Conservation (phyloP, 75 land plant genomes). For the Selaginella moellendorffii region DNA sequence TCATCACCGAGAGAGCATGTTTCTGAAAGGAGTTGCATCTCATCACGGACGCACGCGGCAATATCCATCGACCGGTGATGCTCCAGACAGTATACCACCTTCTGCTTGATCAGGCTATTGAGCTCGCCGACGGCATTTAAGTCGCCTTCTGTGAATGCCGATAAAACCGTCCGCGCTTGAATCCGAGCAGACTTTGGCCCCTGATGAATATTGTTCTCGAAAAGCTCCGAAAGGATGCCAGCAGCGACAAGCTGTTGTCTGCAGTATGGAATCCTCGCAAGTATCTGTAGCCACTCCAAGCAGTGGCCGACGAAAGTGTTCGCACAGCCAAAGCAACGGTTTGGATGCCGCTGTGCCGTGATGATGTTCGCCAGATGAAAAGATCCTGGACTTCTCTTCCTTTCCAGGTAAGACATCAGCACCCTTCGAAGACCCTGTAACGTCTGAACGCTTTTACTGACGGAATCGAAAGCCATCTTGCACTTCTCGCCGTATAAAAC, state of each 20-base stretch:
- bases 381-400: slow-evolving; percentile 38
- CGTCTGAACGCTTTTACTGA: slow-evolving; percentile 98
- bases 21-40: slow-evolving; percentile 78
- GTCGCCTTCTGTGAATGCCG: slow-evolving; percentile 91
- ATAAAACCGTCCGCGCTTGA: slow-evolving; percentile 82
- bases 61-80: slow-evolving; percentile 97
- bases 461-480: slow-evolving; percentile 98
- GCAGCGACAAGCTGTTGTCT: slow-evolving; percentile 79
- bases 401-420: slow-evolving; percentile 72
- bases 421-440: slow-evolving; percentile 89
- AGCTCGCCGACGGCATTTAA: slow-evolving; percentile 67
- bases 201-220: slow-evolving; percentile 97
- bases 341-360: slow-evolving; percentile 49
- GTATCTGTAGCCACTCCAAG: slow-evolving; percentile 78
- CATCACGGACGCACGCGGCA: slow-evolving; percentile 73
- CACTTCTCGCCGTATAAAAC: slow-evolving; percentile 98
- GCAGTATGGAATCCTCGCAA: slow-evolving; percentile 55
- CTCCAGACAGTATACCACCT: slow-evolving; percentile 90
- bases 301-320: slow-evolving; percentile 87
- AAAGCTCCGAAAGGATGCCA: slow-evolving; percentile 81
- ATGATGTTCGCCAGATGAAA: slow-evolving; percentile 16
- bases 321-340: slow-evolving; percentile 98
- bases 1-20: slow-evolving; percentile 62
- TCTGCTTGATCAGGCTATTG: slow-evolving; percentile 71
- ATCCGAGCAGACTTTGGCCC: slow-evolving; percentile 87